phyloP scores from a whole-genome alignment of 2,329 filamentous ascomycete species.

The Pleoardoris graminearum region DNA sequence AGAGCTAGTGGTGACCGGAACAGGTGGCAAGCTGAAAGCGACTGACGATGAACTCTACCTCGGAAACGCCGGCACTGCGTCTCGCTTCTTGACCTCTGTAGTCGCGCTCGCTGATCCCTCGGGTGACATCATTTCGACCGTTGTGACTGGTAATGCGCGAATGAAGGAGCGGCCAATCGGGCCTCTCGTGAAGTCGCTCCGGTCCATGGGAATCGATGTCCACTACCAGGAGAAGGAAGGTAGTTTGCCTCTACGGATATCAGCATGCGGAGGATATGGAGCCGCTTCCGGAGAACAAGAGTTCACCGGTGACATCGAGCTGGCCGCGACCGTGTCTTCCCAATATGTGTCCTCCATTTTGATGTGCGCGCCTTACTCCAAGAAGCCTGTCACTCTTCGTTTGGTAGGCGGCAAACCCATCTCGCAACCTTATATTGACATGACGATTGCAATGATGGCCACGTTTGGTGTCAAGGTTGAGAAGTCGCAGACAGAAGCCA shows the following conservation, averaged over 20 bases:
- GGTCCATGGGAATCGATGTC: constrained; percentile 82
- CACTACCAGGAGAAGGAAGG: constrained; percentile 82
- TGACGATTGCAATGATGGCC: constrained; percentile 98
- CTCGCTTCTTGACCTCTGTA: constrained; percentile 91
- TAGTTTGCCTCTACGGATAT: constrained; percentile 81
- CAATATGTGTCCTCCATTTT: constrained; percentile 97
- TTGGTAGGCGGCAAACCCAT: constrained; percentile 97
- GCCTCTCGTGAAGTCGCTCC: constrained; percentile 86
- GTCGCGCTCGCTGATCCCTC: constrained; percentile 77
- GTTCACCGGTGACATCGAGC: constrained; percentile 76
- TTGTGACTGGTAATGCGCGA: constrained; percentile 89
- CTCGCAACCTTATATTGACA: constrained; percentile 95
- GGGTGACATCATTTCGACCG: constrained; percentile 64
- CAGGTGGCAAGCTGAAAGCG: constrained; percentile 81
- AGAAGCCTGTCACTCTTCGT: constrained; percentile 85
- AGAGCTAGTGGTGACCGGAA: constrained; percentile 84
- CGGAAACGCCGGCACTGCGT: constrained; percentile 94
- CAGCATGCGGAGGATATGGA: constrained; percentile 62
- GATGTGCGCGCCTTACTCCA: constrained; percentile 96
- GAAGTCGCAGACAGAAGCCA: constrained; percentile 74
- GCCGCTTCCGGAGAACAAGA: constrained; percentile 69
- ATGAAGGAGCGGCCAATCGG: constrained; percentile 98
- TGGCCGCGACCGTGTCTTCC: constrained; percentile 95
- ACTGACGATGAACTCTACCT: constrained; percentile 81
- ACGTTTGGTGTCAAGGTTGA: constrained; percentile 83